phyloP scores from a whole-genome alignment of 75 land plant species.

The Selaginella moellendorffii region DNA sequence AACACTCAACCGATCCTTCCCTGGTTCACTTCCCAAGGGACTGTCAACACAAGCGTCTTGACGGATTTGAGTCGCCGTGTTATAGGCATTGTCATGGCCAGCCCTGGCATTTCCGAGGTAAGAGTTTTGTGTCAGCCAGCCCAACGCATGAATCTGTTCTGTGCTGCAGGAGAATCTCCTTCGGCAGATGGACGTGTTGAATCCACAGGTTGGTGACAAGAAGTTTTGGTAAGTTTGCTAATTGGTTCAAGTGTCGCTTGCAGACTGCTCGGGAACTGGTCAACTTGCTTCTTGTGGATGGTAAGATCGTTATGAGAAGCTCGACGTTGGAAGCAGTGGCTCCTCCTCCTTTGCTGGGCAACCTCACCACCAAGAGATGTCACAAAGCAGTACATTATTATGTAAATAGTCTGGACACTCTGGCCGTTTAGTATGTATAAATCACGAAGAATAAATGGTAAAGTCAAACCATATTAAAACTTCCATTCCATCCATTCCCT shows the following conservation, averaged over 20 bases:
- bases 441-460: too few relatives aligned
- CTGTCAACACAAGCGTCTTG: conserved; percentile 31
- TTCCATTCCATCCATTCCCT: too few relatives aligned
- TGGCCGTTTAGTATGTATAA: too few relatives aligned
- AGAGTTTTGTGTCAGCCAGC: neutral
- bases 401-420: too few relatives aligned
- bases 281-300: neutral
- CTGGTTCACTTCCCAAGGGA: conserved; percentile 87
- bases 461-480: too few relatives aligned
- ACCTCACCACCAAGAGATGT: neutral
- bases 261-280: neutral
- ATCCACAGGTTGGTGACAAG: conserved; percentile 51
- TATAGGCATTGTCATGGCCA: conserved; percentile 72
- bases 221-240: neutral
- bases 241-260: neutral
- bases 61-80: conserved; percentile 49
- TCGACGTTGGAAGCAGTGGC: neutral
- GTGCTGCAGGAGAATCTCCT: conserved; percentile 41
- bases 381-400: neutral
- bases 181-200: conserved; percentile 40
- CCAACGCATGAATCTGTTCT: conserved; percentile 1
- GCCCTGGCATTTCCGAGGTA: conserved; percentile 94
- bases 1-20: conserved; percentile 50
- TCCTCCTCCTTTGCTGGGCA: neutral
- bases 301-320: neutral